phyloP scores from a whole-genome alignment of 164 flowering plant species.

The Santalum album region DNA sequence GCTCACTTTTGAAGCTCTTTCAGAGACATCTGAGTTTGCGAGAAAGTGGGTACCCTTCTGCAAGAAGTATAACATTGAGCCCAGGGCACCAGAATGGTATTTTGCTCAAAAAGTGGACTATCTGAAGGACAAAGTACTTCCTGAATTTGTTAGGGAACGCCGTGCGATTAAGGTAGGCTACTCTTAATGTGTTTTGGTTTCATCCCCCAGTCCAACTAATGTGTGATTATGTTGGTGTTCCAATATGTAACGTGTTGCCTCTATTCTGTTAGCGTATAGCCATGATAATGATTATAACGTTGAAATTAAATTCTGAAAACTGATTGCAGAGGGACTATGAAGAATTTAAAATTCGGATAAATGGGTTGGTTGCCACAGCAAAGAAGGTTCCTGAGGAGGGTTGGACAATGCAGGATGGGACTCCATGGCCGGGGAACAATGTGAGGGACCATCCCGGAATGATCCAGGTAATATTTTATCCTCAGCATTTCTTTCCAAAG shows the following conservation, averaged over 20 bases:
- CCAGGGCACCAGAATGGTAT: conserved; percentile 86
- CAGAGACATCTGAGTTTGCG: conserved; percentile 85
- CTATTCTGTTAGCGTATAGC: no score
- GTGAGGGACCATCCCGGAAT: conserved; percentile 86
- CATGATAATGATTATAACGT: not conserved
- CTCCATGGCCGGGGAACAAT: conserved; percentile 87
- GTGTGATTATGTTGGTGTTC: not conserved
- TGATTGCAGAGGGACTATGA: conserved; percentile 79
- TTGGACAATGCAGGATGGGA: conserved; percentile 96
- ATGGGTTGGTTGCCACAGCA: conserved; percentile 61
- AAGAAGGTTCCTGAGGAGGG: conserved; percentile 87
- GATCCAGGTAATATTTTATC: conserved; percentile 51
- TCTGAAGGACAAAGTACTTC: conserved; percentile 56
- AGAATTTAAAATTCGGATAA: conserved; percentile 72
- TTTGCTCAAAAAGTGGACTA: conserved; percentile 66
- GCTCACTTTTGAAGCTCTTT: conserved; percentile 85
- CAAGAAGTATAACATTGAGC: conserved; percentile 69
- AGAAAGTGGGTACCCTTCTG: conserved; percentile 89
- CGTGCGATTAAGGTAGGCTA: conserved; percentile 70
- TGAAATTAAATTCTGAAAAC: not conserved
- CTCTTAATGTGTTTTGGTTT: not conserved
- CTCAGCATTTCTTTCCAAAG: no score
- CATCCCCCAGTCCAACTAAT: no score
- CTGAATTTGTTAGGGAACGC: conserved; percentile 60
- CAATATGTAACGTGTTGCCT: not conserved